phyloP scores from a whole-genome alignment of 208 protist genomes.

The Angomonas deanei region DNA sequence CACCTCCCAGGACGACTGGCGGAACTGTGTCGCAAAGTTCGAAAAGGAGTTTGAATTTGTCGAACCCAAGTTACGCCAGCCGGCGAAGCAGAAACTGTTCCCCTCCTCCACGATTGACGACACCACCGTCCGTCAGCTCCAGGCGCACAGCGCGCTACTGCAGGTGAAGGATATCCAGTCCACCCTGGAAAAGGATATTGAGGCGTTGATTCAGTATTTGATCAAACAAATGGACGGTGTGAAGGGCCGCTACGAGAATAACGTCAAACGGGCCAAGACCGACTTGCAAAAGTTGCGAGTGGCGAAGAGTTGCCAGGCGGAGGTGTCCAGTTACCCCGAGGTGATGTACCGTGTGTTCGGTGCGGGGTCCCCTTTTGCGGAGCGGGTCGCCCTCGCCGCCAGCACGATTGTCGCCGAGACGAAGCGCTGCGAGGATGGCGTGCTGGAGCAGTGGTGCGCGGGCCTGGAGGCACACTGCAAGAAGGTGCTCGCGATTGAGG shows the following conservation, averaged over 20 bases:
- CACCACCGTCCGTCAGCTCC: conserved; percentile 34
- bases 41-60: conserved; percentile 82
- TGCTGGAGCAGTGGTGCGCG: conserved; percentile 17
- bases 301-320: conserved; percentile 50
- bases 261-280: conserved; percentile 43
- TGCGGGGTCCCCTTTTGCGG: conserved; percentile 19
- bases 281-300: conserved; percentile 62
- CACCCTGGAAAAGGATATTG: conserved; percentile 47
- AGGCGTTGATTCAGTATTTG: conserved; percentile 37
- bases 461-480: conserved; percentile 31
- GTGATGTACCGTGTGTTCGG: conserved; percentile 57
- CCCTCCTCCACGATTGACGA: conserved; percentile 19
- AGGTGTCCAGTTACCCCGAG: conserved; percentile 53
- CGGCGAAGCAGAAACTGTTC: conserved; percentile 56
- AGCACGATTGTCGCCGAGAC: conserved; percentile 30
- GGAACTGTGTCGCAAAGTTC: conserved; percentile 50
- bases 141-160: conserved; percentile 52
- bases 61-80: conserved; percentile 58
- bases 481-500: conserved; percentile 26
- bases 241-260: conserved; percentile 57
- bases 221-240: conserved; percentile 52
- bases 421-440: conserved; percentile 5
- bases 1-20: conserved; percentile 40
- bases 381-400: conserved; percentile 30
- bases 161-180: conserved; percentile 41